Conservation (phyloP, 202 grass and related monocot genomes). For the Dendrocalamus latiflorus region DNA sequence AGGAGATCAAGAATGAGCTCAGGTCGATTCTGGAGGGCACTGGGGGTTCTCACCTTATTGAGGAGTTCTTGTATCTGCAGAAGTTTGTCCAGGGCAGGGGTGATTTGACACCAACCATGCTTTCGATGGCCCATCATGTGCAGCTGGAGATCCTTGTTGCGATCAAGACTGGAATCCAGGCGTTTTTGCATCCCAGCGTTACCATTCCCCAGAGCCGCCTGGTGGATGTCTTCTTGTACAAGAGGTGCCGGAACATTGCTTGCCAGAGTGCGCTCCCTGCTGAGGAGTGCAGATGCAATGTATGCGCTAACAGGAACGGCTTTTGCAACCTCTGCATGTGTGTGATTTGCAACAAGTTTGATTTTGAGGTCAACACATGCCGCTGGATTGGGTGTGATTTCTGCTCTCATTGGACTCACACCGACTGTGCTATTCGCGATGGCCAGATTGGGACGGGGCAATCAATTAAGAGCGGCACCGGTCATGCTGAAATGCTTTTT, state of each 20-base stretch:
- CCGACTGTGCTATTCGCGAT: constrained; percentile 77
- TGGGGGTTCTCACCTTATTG: constrained; percentile 75
- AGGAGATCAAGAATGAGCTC: constrained; percentile 77
- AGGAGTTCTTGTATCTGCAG: constrained; percentile 92
- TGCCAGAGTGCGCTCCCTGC: constrained; percentile 87
- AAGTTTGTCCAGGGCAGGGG: constrained; percentile 73
- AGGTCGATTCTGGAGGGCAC: constrained; percentile 78
- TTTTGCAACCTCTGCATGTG: constrained; percentile 99
- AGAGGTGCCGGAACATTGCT: constrained; percentile 95
- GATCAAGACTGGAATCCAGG: constrained; percentile 96
- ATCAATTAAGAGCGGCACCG: constrained; percentile 54
- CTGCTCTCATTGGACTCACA: constrained; percentile 97
- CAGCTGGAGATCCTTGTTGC: constrained; percentile 91
- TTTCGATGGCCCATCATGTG: constrained; percentile 63
- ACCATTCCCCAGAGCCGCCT: constrained; percentile 65
- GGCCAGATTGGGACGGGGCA: constrained; percentile 74
- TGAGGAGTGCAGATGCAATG: constrained; percentile 79
- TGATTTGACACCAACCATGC: constrained; percentile 59
- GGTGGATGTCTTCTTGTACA: constrained; percentile 93
- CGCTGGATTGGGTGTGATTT: constrained; percentile 97
- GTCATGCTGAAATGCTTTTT: constrained; percentile 83
- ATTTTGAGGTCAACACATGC: constrained; percentile 99
- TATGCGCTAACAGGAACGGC: constrained; percentile 70
- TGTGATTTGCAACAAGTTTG: constrained; percentile 97
- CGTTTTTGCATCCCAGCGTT: constrained; percentile 89